Conservation (phyloP, 305 asterid genomes). For the Andrographis paniculata region DNA sequence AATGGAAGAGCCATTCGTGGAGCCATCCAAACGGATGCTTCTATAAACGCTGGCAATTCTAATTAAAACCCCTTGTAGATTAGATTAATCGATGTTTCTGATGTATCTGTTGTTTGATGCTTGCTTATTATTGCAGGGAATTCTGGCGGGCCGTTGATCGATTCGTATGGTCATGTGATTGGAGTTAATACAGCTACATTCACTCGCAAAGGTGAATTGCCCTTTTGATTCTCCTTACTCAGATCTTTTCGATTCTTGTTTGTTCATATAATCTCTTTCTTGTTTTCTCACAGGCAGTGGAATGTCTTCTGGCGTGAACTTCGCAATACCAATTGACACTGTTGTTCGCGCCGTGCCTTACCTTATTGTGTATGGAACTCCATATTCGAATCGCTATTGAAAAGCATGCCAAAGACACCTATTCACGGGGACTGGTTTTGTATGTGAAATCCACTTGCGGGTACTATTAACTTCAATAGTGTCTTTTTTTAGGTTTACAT, state of each 20-base stretch:
- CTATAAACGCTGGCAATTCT: constrained; percentile 70
- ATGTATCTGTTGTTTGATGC: constrained; percentile 7
- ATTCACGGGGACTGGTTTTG: too few relatives aligned
- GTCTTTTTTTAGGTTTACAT: too few relatives aligned
- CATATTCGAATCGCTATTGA: constrained; percentile 55
- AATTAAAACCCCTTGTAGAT: background rate
- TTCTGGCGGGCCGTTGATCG: constrained; percentile 80
- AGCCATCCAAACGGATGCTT: constrained; percentile 96
- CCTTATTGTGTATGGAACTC: constrained; percentile 82
- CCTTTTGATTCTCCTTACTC: background rate
- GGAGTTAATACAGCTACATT: constrained; percentile 79
- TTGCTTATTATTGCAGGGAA: constrained; percentile 41
- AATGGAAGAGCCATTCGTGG: constrained; percentile 81
- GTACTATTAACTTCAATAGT: too few relatives aligned
- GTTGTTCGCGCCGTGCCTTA: constrained; percentile 58
- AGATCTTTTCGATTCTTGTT: too few relatives aligned
- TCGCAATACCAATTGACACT: constrained; percentile 72
- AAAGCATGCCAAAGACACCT: too few relatives aligned
- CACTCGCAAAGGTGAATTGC: constrained; percentile 67
- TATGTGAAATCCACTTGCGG: too few relatives aligned
- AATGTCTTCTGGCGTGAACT: constrained; percentile 80
- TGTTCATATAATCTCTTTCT: too few relatives aligned
- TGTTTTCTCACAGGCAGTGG: constrained; percentile 54
- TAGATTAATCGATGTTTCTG: background rate
- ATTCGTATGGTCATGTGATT: constrained; percentile 73